Percentiles rank a stretch among this genome's conserved stretches.
phyloP scores from a whole-genome alignment of 768 basidiomycete genomes.

The Lenzites betulinus region DNA sequence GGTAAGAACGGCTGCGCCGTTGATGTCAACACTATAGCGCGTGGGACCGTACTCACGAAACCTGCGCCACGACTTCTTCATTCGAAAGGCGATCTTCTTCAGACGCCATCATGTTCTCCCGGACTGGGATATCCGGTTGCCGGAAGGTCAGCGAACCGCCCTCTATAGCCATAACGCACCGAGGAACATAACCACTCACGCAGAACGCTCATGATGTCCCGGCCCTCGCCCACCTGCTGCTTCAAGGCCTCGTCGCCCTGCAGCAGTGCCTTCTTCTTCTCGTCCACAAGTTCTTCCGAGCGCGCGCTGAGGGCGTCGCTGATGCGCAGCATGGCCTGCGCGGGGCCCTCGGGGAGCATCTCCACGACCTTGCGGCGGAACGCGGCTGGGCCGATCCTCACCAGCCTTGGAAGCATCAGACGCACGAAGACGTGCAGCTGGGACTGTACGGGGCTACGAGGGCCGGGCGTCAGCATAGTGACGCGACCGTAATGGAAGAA shows the following conservation, averaged over 20 bases:
- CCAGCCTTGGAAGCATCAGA: conserved; percentile 14
- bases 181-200: conserved; percentile 39
- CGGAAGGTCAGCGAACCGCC: background rate
- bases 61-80: conserved; percentile 41
- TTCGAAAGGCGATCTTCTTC: conserved; percentile 16
- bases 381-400: conserved; percentile 19
- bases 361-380: conserved; percentile 37
- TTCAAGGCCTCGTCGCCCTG: conserved; percentile 37
- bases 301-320: conserved; percentile 37
- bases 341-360: conserved; percentile 33
- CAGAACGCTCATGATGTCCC: conserved; percentile 49
- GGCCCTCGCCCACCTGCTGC: conserved; percentile 38
- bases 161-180: no score
- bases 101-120: conserved; percentile 37
- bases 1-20: background rate
- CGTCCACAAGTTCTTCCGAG: conserved; percentile 37
- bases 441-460: background rate
- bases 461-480: background rate
- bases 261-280: conserved; percentile 39
- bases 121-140: conserved; percentile 28
- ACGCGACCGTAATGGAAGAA: background rate
- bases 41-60: conserved; percentile 20
- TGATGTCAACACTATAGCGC: background rate
- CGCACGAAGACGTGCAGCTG: background rate
- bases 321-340: conserved; percentile 37